These are phyloP conservation scores for Leptographium flavum DNA, from an alignment of 2,329 filamentous ascomycete genomes.

Conservation along the genomic window DNA sequence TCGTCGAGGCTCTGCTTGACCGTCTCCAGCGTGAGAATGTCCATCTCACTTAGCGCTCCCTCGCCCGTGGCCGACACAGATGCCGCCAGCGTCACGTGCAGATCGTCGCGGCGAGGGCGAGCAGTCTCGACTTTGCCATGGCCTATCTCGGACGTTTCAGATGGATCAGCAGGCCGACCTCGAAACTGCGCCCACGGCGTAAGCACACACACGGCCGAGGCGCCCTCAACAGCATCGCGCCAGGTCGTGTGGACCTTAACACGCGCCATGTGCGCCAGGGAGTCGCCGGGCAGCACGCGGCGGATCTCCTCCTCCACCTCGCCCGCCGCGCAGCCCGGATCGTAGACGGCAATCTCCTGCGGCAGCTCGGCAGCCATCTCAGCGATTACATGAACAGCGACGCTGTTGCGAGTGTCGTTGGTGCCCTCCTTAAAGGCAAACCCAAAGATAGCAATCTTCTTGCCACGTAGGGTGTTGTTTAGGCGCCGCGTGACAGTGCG, in stretches of 20 bases:
- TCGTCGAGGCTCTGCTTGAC: background rate
- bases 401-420: slow-evolving; percentile 4
- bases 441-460: slow-evolving; percentile 3
- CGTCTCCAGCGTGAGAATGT: background rate
- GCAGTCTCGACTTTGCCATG: background rate
- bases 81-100: background rate
- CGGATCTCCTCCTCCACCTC: slow-evolving; percentile 3
- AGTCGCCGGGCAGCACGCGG: background rate
- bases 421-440: slow-evolving; percentile 5
- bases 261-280: background rate
- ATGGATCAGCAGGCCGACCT: background rate
- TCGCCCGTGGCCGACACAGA: background rate
- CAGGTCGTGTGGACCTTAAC: background rate
- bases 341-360: slow-evolving; percentile 1
- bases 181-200: slow-evolving; percentile 2
- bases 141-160: too few species aligned
- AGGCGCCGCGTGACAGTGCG: slow-evolving; percentile 1
- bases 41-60: background rate
- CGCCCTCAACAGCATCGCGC: background rate
- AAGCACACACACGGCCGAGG: slow-evolving; percentile 1
- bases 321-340: background rate
- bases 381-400: slow-evolving; percentile 2
- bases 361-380: slow-evolving; percentile 1
- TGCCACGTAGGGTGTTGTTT: slow-evolving; percentile 1
- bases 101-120: background rate